These are phyloP conservation scores for Potentilla sterilis DNA, from an alignment of 306 rosid genomes.

Conservation along the genomic window DNA sequence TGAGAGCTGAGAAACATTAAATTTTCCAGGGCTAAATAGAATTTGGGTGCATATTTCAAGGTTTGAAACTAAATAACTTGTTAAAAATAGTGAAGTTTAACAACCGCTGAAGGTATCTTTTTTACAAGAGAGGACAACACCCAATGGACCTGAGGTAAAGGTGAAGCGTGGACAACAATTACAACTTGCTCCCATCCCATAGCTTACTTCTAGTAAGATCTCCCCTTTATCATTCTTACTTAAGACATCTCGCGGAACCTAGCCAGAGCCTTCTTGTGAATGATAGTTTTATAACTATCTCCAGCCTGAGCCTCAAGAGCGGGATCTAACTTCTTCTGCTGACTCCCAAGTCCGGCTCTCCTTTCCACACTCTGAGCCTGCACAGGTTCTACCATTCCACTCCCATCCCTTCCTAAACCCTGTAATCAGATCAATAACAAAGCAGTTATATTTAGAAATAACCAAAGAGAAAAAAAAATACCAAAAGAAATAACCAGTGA, in stretches of 20 bases:
- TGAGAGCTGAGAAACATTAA: no score
- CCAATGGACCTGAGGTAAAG: background rate
- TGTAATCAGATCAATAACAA: slow-evolving; percentile 42
- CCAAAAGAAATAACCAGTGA: background rate
- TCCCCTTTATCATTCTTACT: background rate
- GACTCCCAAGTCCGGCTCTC: slow-evolving; percentile 97
- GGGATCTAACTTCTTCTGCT: slow-evolving; percentile 84
- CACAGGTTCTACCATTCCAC: slow-evolving; percentile 94
- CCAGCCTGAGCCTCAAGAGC: slow-evolving; percentile 86
- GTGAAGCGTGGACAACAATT: background rate
- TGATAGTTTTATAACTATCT: slow-evolving; percentile 84
- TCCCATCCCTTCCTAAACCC: slow-evolving; percentile 98
- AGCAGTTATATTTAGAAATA: slow-evolving; percentile 7
- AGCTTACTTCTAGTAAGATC: background rate
- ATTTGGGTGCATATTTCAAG: background rate
- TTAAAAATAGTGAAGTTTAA: background rate
- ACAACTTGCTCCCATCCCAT: background rate
- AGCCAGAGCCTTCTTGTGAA: slow-evolving; percentile 94
- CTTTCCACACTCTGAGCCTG: slow-evolving; percentile 75
- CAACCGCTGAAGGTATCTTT: background rate
- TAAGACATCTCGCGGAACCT: slow-evolving; percentile 88
- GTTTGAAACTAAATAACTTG: background rate
- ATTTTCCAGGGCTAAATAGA: background rate
- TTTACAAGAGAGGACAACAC: background rate
- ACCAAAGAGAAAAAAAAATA: no score